Percentiles rank a stretch among this genome's conserved stretches.
Evolutionary conservation across 768 basidiomycete species (phyloP).

Genomic region (Mycena metata): DNA sequence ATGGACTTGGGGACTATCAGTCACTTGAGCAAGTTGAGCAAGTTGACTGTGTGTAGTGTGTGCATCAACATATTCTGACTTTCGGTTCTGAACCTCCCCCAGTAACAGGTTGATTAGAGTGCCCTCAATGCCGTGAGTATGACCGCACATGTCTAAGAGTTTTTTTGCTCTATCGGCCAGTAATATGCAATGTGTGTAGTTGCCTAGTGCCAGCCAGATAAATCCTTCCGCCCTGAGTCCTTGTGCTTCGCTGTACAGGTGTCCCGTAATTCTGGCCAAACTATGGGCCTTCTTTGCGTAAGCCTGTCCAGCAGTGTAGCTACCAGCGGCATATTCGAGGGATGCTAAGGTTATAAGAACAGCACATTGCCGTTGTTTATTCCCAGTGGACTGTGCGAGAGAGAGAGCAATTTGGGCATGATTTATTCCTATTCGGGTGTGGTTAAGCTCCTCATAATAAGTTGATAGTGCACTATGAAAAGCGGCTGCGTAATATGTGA

Average conservation of each 20-base stretch:
- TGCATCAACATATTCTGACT: conserved; percentile 1
- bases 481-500: too few species aligned
- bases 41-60: background rate
- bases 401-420: too few species aligned
- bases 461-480: too few species aligned
- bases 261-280: background rate
- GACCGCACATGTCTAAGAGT: background rate
- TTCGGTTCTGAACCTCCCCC: background rate
- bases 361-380: background rate
- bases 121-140: background rate
- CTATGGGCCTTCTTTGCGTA: background rate
- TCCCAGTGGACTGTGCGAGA: too few species aligned
- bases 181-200: background rate
- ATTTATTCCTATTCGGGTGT: too few species aligned
- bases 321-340: background rate
- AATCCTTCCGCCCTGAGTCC: background rate
- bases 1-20: background rate
- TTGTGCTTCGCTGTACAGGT: too few species aligned
- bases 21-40: background rate
- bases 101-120: too few species aligned
- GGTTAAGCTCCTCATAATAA: too few species aligned
- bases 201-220: background rate
- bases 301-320: background rate
- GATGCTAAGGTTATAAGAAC: background rate
- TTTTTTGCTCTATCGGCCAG: background rate